Base-by-base conservation (phyloP, 805 yeast species). In the Starmerella vitae region DNA sequence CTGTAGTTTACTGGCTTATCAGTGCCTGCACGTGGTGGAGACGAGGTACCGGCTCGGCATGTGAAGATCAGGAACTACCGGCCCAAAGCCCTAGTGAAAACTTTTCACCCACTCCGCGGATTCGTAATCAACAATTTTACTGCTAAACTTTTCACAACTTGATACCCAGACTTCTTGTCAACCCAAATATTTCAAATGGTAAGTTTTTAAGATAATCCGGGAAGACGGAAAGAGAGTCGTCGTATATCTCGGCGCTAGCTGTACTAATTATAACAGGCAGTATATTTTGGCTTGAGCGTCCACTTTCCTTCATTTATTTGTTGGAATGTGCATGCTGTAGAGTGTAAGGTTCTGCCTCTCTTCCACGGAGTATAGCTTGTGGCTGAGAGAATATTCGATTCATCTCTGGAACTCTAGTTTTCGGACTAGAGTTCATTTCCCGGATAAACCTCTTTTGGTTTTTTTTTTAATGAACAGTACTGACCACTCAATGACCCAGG, bases 401-500 rank as follows among this genome's bases (percentile, higher is more conserved):
- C 20, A 13, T 36, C 38, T 39, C 37, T 37, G 38, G 17, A 13
- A 29, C 13, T 29, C 13, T 13, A 17, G 19, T 29, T 29, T 29
- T 5, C 21, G 14, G 15, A 42, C 46, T 43, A 42, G 45, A 42
- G 44, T 43, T 43, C 38, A 40, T 24, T 28, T n/a, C 33, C 36
- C 31, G 22, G 15, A 28, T 8, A 8, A 8, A 7, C 10, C 26
- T 8, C 26, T 12, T 22, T 22, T 22, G 12, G 26, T 7, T 21
- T 7, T 17, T 17, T 17, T 36, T 36, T 28, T 22, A 36, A 33
- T 30, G 45, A 40, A 41, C 45, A 39, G 50, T 50, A 45, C 53
- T 52, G 49, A 49, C 48, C 50, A 50, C 55, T 52, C 54, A 52
- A 52, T 52, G 54, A 52, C 54, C 49, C 52, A 53, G 57, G 54